phyloP scores from a whole-genome alignment of 352 stramenopile species.

The Globisporangium spiculum region DNA sequence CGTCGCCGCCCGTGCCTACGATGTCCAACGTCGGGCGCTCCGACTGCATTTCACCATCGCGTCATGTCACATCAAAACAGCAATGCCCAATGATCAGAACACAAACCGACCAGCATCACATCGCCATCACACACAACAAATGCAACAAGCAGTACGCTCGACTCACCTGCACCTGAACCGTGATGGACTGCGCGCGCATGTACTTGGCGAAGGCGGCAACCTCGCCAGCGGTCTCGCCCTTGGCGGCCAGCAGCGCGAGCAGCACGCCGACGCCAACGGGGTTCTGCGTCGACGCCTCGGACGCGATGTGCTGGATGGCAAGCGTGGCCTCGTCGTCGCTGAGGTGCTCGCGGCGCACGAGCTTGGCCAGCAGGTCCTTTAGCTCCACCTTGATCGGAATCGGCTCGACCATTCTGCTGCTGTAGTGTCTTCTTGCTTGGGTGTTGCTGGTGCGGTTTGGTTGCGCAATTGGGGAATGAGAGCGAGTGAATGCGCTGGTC shows the following conservation, averaged over 20 bases:
- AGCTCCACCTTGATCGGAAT: conserved; percentile 46
- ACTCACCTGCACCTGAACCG: conserved; percentile 57
- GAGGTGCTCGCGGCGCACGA: conserved; percentile 69
- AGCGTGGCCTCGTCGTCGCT: conserved; percentile 63
- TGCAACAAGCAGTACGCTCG: neutral
- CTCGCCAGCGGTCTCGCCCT: conserved; percentile 94
- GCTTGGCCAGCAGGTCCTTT: conserved; percentile 71
- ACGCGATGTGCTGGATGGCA: conserved; percentile 73
- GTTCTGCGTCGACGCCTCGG: conserved; percentile 52
- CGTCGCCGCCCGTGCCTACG: conserved; percentile 98
- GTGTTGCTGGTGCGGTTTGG: neutral
- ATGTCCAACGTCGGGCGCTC: conserved; percentile 94
- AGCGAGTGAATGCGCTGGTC: neutral
- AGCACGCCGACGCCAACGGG: conserved; percentile 88
- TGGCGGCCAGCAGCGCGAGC: conserved; percentile 92
- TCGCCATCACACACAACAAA: neutral
- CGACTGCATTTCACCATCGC: conserved; percentile 19
- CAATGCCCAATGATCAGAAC: neutral
- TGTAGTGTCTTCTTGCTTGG: neutral
- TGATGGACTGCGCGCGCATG: conserved; percentile 93
- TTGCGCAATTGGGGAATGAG: neutral
- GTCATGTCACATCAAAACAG: conserved; percentile 3
- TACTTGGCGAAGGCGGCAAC: conserved; percentile 95
- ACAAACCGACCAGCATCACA: conserved; percentile 6
- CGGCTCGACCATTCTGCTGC: neutral